Conservation (phyloP, 371 early-diverging fungal genomes). For the Mortierella sp. region DNA sequence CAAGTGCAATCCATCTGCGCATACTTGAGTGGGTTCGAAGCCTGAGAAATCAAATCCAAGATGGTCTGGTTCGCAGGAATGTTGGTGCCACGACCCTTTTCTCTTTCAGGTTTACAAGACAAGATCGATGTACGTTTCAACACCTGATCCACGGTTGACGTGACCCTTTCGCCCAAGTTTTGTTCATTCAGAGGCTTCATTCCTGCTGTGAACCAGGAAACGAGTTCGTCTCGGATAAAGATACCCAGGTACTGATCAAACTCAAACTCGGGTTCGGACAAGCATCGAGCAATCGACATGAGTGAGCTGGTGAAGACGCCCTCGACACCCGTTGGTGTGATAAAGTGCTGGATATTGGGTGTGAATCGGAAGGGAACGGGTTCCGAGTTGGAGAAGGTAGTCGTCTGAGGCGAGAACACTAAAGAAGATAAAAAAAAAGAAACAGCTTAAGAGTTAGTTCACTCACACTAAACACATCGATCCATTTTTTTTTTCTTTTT, state of each 20-base stretch:
- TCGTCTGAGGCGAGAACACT: constrained; percentile 47
- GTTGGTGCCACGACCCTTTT: constrained; percentile 65
- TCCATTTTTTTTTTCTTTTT: constrained; percentile 57
- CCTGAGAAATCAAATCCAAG: constrained; percentile 88
- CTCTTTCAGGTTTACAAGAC: constrained; percentile 80
- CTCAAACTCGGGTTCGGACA: constrained; percentile 84
- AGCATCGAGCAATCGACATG: constrained; percentile 81
- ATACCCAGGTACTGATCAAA: constrained; percentile 85
- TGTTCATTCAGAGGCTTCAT: constrained; percentile 69
- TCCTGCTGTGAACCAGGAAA: constrained; percentile 74
- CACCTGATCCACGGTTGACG: constrained; percentile 76
- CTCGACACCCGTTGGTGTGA: constrained; percentile 92
- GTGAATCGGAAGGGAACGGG: constrained; percentile 97
- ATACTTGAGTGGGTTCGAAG: constrained; percentile 92
- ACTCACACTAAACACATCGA: too few relatives aligned
- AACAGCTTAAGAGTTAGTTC: constrained; percentile 47
- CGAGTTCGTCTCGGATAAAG: constrained; percentile 92
- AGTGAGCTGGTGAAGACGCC: constrained; percentile 87
- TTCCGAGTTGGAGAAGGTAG: constrained; percentile 69
- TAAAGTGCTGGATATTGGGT: constrained; percentile 94
- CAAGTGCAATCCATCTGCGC: constrained; percentile 92
- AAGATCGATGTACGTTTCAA: constrained; percentile 76
- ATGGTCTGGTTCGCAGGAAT: constrained; percentile 81
- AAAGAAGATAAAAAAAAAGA: constrained; percentile 3
- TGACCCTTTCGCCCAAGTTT: constrained; percentile 71